These are phyloP conservation scores for Periconia macrospinosa DNA, from an alignment of 2,329 filamentous ascomycete genomes.

Conservation along the genomic window DNA sequence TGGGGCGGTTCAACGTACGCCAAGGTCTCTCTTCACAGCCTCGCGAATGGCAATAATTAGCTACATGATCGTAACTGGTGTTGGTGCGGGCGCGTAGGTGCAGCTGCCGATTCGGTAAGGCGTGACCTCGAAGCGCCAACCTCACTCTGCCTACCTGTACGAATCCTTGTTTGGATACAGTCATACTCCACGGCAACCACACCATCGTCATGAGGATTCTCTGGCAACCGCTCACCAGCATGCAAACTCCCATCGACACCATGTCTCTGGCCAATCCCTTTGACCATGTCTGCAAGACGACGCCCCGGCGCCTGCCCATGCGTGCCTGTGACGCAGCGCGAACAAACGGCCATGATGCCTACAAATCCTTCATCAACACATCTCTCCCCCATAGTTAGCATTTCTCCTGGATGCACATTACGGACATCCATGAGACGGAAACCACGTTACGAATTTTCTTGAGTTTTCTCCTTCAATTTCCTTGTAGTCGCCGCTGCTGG, in stretches of 20 bases:
- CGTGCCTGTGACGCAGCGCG: conserved; percentile 33
- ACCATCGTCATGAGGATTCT: conserved; percentile 23
- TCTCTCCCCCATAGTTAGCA: conserved; percentile 23
- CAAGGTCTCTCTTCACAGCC: conserved; percentile 32
- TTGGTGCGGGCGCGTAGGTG: conserved; percentile 31
- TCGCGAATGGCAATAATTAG: conserved; percentile 19
- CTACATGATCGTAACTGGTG: conserved; percentile 21
- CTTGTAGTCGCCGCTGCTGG: conserved; percentile 37
- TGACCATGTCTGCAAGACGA: conserved; percentile 24
- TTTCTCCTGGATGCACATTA: conserved; percentile 28
- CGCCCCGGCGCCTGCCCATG: conserved; percentile 42
- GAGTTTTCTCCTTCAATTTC: conserved; percentile 40
- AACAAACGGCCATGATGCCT: conserved; percentile 24
- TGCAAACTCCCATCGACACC: conserved; percentile 35
- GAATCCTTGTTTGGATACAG: conserved; percentile 20
- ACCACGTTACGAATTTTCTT: conserved; percentile 41
- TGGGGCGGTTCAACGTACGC: conserved; percentile 28
- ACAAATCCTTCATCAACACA: conserved; percentile 38
- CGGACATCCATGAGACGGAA: conserved; percentile 37
- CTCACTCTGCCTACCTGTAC: conserved; percentile 17
- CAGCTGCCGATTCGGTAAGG: conserved; percentile 21
- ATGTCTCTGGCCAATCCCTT: conserved; percentile 27
- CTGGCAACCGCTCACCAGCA: conserved; percentile 23
- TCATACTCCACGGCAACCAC: conserved; percentile 17
- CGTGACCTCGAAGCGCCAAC: conserved; percentile 28